These are phyloP conservation scores for Lentinula edodes DNA, from an alignment of 768 basidiomycete genomes.

Conservation along the genomic window DNA sequence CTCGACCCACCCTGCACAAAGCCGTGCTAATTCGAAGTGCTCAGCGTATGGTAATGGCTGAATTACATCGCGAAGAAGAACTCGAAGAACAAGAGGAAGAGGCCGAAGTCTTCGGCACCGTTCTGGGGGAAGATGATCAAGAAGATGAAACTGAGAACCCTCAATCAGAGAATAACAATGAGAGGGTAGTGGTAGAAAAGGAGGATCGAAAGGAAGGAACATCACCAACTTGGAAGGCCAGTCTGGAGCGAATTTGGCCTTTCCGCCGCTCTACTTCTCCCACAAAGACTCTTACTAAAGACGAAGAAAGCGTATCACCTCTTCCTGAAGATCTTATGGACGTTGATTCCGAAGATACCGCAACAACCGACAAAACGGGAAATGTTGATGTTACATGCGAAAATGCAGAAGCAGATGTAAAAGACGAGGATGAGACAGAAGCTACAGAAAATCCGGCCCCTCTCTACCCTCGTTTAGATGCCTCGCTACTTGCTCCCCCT, in stretches of 20 bases:
- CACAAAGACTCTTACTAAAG: conserved; percentile 1
- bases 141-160: conserved; percentile 23
- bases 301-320: neutral
- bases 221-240: conserved; percentile 35
- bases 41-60: conserved; percentile 52
- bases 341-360: neutral
- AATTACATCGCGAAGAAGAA: conserved; percentile 46
- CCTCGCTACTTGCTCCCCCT: conserved; percentile 20
- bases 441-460: conserved; percentile 20
- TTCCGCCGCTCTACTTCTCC: conserved; percentile 25
- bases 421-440: conserved; percentile 17
- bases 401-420: conserved; percentile 1
- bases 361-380: neutral
- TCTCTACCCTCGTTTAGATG: conserved; percentile 23
- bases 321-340: neutral
- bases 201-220: conserved; percentile 11
- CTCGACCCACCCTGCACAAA: conserved; percentile 49
- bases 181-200: conserved; percentile 15
- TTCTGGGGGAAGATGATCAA: conserved; percentile 29
- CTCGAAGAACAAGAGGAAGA: conserved; percentile 46
- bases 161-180: conserved; percentile 20
- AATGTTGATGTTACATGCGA: neutral
- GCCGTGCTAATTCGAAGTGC: conserved; percentile 69
- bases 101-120: conserved; percentile 29
- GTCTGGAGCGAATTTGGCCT: conserved; percentile 37